A percentile compares a stretch with the other conserved stretches of the same genome.
These are phyloP conservation scores for Fraxinus greggii DNA, from an alignment of 305 asterid genomes.

Conservation along the genomic window DNA sequence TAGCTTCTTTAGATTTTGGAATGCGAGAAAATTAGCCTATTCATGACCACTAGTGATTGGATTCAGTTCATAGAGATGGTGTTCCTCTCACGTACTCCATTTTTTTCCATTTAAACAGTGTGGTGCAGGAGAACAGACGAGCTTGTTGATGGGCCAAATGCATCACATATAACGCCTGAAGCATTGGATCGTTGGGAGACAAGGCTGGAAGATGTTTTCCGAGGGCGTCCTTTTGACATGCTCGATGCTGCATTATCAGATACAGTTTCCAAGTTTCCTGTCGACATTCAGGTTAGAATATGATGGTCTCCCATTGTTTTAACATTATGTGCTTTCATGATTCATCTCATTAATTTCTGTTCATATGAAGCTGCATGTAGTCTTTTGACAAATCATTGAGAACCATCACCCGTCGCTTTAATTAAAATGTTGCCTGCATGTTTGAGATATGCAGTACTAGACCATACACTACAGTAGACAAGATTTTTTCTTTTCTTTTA, in stretches of 20 bases:
- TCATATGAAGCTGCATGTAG: background rate
- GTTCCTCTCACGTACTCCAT: background rate
- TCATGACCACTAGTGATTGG: background rate
- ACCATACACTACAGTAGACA: background rate
- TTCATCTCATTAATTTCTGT: background rate
- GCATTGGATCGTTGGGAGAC: constrained; percentile 94
- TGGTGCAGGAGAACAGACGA: constrained; percentile 99
- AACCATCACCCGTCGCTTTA: background rate
- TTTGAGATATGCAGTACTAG: background rate
- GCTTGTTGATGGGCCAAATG: constrained; percentile 97
- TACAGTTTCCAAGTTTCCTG: constrained; percentile 72
- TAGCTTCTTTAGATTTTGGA: background rate
- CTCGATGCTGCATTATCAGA: constrained; percentile 95
- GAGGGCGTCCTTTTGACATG: constrained; percentile 90
- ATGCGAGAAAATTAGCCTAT: background rate
- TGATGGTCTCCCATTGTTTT: background rate
- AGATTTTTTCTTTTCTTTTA: background rate
- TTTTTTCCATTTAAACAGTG: constrained; percentile 42
- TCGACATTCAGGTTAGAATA: constrained; percentile 80
- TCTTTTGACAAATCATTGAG: background rate
- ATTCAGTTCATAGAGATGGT: background rate
- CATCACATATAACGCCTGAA: constrained; percentile 87
- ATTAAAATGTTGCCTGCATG: background rate
- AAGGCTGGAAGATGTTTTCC: constrained; percentile 77
- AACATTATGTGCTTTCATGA: background rate